A percentile compares a stretch with the other conserved stretches of the same genome.
phyloP scores from a whole-genome alignment of 257 asterid genomes.

The Henckelia pumila region DNA sequence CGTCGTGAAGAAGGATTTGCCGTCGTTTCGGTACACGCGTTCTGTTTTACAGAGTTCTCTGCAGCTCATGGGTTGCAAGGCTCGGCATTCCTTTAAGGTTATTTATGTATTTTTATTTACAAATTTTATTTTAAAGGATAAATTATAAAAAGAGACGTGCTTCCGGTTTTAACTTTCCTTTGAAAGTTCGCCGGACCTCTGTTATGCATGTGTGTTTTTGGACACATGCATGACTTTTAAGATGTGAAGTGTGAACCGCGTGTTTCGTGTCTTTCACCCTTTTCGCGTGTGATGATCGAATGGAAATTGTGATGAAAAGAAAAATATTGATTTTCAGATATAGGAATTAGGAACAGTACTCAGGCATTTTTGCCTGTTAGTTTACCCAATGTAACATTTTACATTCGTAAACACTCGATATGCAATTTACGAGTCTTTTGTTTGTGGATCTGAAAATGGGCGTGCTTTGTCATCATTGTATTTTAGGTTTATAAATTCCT shows the following conservation, averaged over 20 bases:
- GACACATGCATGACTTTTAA: conserved; percentile 24
- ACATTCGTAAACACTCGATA: conserved; percentile 1
- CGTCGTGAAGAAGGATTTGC: conserved; percentile 31
- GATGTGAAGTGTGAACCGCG: not conserved
- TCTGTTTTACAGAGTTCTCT: conserved; percentile 88
- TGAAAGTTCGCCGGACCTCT: not conserved
- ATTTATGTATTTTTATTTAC: not conserved
- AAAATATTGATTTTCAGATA: not conserved
- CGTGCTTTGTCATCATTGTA: not conserved
- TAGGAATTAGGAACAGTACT: not conserved
- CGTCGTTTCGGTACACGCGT: conserved; percentile 88
- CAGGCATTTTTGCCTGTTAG: conserved; percentile 8
- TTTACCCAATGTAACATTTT: not conserved
- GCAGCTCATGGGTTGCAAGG: conserved; percentile 98
- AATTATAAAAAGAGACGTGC: not conserved
- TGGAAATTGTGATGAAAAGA: not conserved
- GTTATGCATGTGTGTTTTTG: conserved; percentile 20
- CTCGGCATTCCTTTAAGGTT: conserved; percentile 98
- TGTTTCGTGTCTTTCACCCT: not conserved
- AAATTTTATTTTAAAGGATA: not conserved
- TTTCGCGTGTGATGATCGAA: conserved; percentile 5
- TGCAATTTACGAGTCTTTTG: too few relatives aligned
- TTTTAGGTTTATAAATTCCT: conserved; percentile 3
- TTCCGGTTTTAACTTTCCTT: not conserved
- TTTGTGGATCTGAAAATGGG: not conserved